phyloP scores from a whole-genome alignment of 352 stramenopile species.

The Pythium biforme region DNA sequence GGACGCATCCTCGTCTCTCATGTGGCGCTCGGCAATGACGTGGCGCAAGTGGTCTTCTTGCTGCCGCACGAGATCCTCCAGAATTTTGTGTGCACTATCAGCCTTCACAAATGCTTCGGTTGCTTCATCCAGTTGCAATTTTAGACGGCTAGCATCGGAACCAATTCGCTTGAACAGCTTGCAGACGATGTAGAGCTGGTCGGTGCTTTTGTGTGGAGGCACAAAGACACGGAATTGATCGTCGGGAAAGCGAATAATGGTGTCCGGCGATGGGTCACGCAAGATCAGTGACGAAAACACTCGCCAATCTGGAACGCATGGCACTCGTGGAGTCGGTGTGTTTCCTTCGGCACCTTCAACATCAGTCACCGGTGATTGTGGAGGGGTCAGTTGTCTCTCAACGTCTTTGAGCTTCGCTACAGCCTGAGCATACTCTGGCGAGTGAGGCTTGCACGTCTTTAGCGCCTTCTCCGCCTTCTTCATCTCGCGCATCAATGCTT shows the following conservation, averaged over 20 bases:
- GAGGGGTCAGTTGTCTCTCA: conserved; percentile 18
- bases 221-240: conserved; percentile 48
- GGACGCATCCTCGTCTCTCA: conserved; percentile 19
- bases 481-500: conserved; percentile 35
- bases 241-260: conserved; percentile 43
- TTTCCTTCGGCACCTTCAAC: background rate
- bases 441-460: conserved; percentile 13
- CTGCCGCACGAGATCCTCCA: conserved; percentile 39
- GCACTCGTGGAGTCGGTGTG: background rate
- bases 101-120: conserved; percentile 28
- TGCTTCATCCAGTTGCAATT: conserved; percentile 24
- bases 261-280: conserved; percentile 41
- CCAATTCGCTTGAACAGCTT: conserved; percentile 57
- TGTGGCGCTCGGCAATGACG: conserved; percentile 31
- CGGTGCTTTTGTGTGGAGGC: conserved; percentile 8
- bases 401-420: conserved; percentile 22
- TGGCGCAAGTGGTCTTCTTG: conserved; percentile 38
- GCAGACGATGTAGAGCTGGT: conserved; percentile 40
- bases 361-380: background rate
- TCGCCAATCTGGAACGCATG: conserved; percentile 26
- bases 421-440: conserved; percentile 26
- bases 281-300: conserved; percentile 41
- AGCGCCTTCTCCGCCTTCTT: conserved; percentile 30
- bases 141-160: conserved; percentile 27
- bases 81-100: conserved; percentile 26